Evolutionary conservation across 768 basidiomycete genomes (phyloP).

Genomic region (Leccinellum rugosiceps): DNA sequence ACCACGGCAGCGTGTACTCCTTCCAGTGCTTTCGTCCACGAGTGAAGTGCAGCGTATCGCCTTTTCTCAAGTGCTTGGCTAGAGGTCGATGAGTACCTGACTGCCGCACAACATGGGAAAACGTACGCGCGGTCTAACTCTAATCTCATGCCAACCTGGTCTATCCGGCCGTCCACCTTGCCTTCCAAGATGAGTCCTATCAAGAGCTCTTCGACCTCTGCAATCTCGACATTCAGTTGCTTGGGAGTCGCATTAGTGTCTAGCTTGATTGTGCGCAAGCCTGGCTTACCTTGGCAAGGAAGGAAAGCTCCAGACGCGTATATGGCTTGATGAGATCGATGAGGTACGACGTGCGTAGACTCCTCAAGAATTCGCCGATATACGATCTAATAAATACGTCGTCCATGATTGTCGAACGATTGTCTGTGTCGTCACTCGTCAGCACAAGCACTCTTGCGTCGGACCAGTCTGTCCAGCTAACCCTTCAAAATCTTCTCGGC

Average conservation of each 20-base stretch:
- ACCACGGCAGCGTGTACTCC: conserved; percentile 74
- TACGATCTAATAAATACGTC: conserved; percentile 93
- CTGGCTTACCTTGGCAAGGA: conserved; percentile 77
- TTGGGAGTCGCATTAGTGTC: conserved; percentile 30
- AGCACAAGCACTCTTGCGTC: neutral
- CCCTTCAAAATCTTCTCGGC: conserved; percentile 95
- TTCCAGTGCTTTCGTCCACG: conserved; percentile 82
- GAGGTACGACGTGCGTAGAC: conserved; percentile 92
- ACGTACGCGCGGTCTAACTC: conserved; percentile 83
- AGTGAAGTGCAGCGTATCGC: conserved; percentile 74
- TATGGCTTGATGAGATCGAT: conserved; percentile 99
- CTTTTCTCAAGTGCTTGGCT: conserved; percentile 88
- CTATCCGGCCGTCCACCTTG: conserved; percentile 95
- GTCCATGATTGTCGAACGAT: conserved; percentile 93
- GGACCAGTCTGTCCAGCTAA: conserved; percentile 29
- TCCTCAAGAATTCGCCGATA: conserved; percentile 93
- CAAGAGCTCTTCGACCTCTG: conserved; percentile 91
- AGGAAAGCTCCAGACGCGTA: conserved; percentile 87
- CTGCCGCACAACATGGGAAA: neutral
- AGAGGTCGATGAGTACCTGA: conserved; percentile 5
- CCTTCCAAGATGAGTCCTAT: conserved; percentile 93
- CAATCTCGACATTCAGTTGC: conserved; percentile 94
- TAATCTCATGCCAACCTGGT: conserved; percentile 91
- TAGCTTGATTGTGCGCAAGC: neutral
- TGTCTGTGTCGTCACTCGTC: conserved; percentile 50